Percentiles rank a stretch among this genome's conserved stretches.
These are phyloP conservation scores for Termitomyces sp. DNA, from an alignment of 768 basidiomycete species.

Conservation along the genomic window DNA sequence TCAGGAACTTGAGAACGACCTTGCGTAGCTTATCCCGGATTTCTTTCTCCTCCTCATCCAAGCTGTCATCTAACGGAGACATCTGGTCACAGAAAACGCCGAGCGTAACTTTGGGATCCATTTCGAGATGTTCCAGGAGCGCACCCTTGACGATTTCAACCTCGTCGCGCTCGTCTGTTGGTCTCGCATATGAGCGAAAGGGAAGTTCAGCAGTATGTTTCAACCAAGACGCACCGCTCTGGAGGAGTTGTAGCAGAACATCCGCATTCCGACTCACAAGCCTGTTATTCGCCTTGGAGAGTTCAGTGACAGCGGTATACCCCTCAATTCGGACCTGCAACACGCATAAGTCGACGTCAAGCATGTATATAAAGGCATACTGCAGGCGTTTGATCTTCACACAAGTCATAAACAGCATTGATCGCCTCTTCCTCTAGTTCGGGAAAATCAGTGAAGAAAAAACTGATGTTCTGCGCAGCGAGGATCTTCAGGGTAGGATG, in stretches of 20 bases:
- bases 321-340: conserved; percentile 63
- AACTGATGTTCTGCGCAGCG: conserved; percentile 50
- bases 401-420: conserved; percentile 73
- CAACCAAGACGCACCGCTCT: conserved; percentile 50
- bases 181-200: conserved; percentile 1
- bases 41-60: conserved; percentile 52
- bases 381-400: conserved; percentile 56
- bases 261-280: conserved; percentile 70
- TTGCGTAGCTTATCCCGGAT: conserved; percentile 52
- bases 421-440: conserved; percentile 72
- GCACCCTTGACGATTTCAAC: conserved; percentile 55
- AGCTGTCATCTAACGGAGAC: conserved; percentile 38
- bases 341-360: conserved; percentile 1
- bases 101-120: conserved; percentile 55
- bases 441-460: conserved; percentile 60
- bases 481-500: conserved; percentile 45
- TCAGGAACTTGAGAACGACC: conserved; percentile 56
- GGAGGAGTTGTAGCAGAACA: conserved; percentile 68
- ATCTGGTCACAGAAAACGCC: conserved; percentile 69
- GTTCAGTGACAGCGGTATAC: conserved; percentile 50
- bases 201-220: background rate
- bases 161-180: conserved; percentile 59
- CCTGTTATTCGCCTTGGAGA: conserved; percentile 41
- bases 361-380: conserved; percentile 26
- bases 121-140: conserved; percentile 54